Percentiles rank a stretch among this genome's conserved stretches.
Evolutionary conservation across 1,284 basidiomycete genomes (phyloP).

Genomic region (Fereydounia khargensis): DNA sequence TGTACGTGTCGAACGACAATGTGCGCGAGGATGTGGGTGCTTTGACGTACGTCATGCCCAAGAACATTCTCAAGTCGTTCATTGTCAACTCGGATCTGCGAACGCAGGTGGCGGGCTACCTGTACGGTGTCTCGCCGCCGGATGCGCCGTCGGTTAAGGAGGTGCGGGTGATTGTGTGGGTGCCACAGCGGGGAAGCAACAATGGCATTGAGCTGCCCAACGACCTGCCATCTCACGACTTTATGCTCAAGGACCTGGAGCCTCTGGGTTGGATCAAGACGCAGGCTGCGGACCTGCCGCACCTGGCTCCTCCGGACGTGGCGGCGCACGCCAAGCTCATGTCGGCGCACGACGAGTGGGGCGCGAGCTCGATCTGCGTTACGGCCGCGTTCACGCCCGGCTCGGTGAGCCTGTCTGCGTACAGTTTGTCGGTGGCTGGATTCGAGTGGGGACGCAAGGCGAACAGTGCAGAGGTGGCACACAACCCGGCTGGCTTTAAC

Average conservation of each 20-base stretch:
- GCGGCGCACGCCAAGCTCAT: slow-evolving; percentile 93
- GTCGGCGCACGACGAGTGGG: slow-evolving; percentile 92
- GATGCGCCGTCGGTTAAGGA: slow-evolving; percentile 99
- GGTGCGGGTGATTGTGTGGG: slow-evolving; percentile 93
- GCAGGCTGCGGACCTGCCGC: slow-evolving; percentile 64
- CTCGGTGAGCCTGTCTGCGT: slow-evolving; percentile 89
- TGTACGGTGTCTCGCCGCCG: slow-evolving; percentile 87
- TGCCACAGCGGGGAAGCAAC: slow-evolving; percentile 94
- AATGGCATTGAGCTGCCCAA: slow-evolving; percentile 83
- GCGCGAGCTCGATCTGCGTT: slow-evolving; percentile 88
- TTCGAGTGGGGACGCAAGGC: slow-evolving; percentile 97
- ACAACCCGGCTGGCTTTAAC: slow-evolving; percentile 73
- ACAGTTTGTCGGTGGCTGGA: slow-evolving; percentile 81
- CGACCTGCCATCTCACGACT: slow-evolving; percentile 86
- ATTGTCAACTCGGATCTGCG: slow-evolving; percentile 90
- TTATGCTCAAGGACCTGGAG: slow-evolving; percentile 88
- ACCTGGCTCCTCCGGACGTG: slow-evolving; percentile 86
- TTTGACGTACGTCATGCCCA: slow-evolving; percentile 92
- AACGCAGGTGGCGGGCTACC: slow-evolving; percentile 89
- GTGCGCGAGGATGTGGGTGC: slow-evolving; percentile 94
- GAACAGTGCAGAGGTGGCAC: slow-evolving; percentile 72
- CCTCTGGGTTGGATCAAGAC: slow-evolving; percentile 98
- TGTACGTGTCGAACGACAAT: slow-evolving; percentile 98
- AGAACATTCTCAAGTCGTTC: slow-evolving; percentile 94
- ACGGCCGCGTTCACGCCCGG: slow-evolving; percentile 96